Conservation (phyloP, 257 asterid species). For the Nicotiana noctiflora region DNA sequence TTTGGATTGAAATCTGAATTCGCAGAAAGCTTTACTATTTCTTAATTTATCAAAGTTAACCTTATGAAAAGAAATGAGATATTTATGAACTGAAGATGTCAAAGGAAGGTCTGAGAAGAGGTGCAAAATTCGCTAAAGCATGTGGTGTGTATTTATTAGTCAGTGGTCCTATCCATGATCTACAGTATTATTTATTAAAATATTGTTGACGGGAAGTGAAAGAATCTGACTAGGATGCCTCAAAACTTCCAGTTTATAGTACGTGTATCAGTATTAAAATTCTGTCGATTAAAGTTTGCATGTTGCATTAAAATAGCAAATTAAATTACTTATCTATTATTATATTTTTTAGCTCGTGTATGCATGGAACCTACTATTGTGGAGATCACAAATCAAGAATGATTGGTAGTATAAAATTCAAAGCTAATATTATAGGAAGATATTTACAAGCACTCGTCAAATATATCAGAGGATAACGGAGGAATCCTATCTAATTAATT, state of each 20-base stretch:
- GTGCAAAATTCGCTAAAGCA: not conserved
- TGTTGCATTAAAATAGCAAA: not conserved
- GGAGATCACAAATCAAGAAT: not conserved
- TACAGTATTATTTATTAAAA: not conserved
- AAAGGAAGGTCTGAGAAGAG: not conserved
- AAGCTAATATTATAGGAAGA: not conserved
- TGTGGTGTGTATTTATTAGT: slow-evolving; percentile 7
- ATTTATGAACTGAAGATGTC: not conserved
- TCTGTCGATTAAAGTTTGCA: not conserved
- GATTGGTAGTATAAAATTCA: not conserved
- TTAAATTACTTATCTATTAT: not conserved
- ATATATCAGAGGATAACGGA: not conserved
- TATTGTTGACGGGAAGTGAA: not conserved
- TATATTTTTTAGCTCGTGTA: not conserved
- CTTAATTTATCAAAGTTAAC: not conserved
- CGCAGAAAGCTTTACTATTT: not conserved
- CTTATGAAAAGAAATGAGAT: not conserved
- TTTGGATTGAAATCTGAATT: not conserved
- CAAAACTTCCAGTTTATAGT: not conserved
- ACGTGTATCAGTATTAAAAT: not conserved
- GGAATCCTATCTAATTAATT: not conserved
- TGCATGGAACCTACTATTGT: not conserved
- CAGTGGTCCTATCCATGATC: not conserved
- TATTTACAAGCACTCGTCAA: not conserved
- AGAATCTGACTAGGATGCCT: not conserved